These are phyloP conservation scores for Selenicereus undatus DNA, from an alignment of 148 eudicot species.

Conservation along the genomic window DNA sequence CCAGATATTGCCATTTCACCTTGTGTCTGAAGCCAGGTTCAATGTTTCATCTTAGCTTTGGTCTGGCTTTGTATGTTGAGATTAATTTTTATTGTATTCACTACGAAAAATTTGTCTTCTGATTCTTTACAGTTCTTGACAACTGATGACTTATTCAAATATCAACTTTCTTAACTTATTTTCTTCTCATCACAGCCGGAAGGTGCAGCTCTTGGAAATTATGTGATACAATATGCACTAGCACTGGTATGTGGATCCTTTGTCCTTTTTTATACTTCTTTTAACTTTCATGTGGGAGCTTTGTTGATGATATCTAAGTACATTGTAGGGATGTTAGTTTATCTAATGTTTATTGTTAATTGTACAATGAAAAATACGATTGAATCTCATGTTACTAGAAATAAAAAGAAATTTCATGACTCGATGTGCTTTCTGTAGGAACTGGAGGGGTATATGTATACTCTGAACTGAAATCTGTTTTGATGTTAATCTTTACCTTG, in stretches of 20 bases:
- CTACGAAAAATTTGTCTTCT: not conserved
- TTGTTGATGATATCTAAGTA: not conserved
- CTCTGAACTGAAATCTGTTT: not conserved
- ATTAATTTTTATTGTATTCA: not conserved
- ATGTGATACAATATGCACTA: slow-evolving; percentile 95
- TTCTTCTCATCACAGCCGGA: slow-evolving; percentile 64
- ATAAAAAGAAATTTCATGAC: not conserved
- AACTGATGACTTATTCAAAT: not conserved
- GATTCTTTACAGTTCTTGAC: not conserved
- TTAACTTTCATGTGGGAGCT: not conserved
- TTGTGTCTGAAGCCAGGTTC: not conserved
- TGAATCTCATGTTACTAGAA: not conserved
- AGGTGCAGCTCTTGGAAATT: slow-evolving; percentile 88
- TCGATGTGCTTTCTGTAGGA: not conserved
- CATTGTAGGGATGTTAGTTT: not conserved
- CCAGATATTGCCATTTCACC: not conserved
- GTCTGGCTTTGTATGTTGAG: not conserved
- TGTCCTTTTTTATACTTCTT: not conserved
- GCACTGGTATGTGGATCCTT: slow-evolving; percentile 66
- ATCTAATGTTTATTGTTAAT: not conserved
- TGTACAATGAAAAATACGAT: not conserved
- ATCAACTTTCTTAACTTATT: not conserved
- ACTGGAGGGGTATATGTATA: not conserved
- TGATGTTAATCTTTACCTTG: slow-evolving; percentile 2
- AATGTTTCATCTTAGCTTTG: not conserved